Conservation (phyloP, 371 early-diverging fungal genomes). For the Circinella umbellata region DNA sequence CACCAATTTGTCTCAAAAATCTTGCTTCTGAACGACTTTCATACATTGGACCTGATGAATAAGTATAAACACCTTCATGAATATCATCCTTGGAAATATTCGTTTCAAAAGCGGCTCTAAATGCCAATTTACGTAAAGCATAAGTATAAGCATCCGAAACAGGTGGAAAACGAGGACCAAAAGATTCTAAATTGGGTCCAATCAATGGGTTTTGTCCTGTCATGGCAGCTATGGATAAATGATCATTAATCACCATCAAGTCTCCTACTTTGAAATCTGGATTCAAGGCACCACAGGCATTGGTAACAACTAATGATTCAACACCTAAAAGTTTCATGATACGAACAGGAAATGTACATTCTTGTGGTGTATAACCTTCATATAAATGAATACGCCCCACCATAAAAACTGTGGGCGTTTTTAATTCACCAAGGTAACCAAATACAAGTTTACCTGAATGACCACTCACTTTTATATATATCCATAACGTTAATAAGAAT, state of each 20-base stretch:
- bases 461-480: slow-evolving; percentile 66
- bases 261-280: slow-evolving; percentile 82
- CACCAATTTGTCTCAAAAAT: slow-evolving; percentile 74
- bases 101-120: slow-evolving; percentile 63
- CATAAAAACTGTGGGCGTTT: slow-evolving; percentile 79
- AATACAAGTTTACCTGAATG: slow-evolving; percentile 94
- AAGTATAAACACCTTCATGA: slow-evolving; percentile 85
- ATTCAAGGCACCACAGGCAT: slow-evolving; percentile 94
- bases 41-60: slow-evolving; percentile 90
- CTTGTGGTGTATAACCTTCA: slow-evolving; percentile 81
- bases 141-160: slow-evolving; percentile 90
- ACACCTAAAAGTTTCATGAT: slow-evolving; percentile 87
- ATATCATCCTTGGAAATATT: slow-evolving; percentile 58
- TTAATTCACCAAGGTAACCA: slow-evolving; percentile 78
- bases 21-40: slow-evolving; percentile 93
- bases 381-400: slow-evolving; percentile 90
- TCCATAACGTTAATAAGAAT: too few species aligned
- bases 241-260: slow-evolving; percentile 89
- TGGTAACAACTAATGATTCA: slow-evolving; percentile 82
- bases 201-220: slow-evolving; percentile 83
- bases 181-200: slow-evolving; percentile 82
- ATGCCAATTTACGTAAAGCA: slow-evolving; percentile 73
- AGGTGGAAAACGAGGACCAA: slow-evolving; percentile 94
- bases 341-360: slow-evolving; percentile 88
- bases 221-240: slow-evolving; percentile 85